Percentiles rank a stretch among this genome's conserved stretches.
Conservation (phyloP, 768 basidiomycete genomes). For the Gautieria morchelliformis region DNA sequence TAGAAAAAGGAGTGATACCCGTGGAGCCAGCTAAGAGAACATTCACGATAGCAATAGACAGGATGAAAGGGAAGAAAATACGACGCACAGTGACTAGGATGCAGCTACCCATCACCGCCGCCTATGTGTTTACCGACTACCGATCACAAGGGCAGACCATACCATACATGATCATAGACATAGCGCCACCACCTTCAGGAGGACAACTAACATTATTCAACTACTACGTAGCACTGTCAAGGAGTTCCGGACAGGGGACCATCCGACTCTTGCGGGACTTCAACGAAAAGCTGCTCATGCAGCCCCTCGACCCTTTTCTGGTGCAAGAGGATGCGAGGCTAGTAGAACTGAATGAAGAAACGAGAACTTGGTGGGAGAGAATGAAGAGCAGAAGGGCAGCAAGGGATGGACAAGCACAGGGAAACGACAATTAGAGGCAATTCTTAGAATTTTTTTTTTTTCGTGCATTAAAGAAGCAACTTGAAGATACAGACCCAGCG, state of each 20-base stretch:
- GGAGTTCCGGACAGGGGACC: slow-evolving; percentile 19
- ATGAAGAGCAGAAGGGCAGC: too few relatives aligned
- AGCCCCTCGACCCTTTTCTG: slow-evolving; percentile 23
- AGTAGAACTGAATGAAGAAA: neutral
- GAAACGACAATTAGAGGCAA: too few relatives aligned
- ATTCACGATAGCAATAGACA: slow-evolving; percentile 13
- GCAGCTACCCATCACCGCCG: slow-evolving; percentile 26
- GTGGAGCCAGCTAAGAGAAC: slow-evolving; percentile 16
- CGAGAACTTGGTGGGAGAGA: neutral
- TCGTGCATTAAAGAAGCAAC: too few relatives aligned
- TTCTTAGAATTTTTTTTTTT: too few relatives aligned
- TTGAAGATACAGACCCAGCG: too few relatives aligned
- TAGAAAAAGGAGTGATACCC: slow-evolving; percentile 24
- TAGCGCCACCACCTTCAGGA: slow-evolving; percentile 24
- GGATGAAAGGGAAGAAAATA: slow-evolving; percentile 1
- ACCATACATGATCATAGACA: slow-evolving; percentile 26
- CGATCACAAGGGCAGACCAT: slow-evolving; percentile 35
- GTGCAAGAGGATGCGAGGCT: neutral
- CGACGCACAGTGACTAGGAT: slow-evolving; percentile 11
- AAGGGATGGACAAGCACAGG: too few relatives aligned
- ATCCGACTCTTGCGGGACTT: slow-evolving; percentile 24
- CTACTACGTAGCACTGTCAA: slow-evolving; percentile 31
- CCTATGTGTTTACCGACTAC: slow-evolving; percentile 36
- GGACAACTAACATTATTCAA: slow-evolving; percentile 27
- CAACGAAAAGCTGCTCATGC: slow-evolving; percentile 17